Base-by-base conservation (phyloP, 768 basidiomycete species). In the Leccinum uliginosum region DNA sequence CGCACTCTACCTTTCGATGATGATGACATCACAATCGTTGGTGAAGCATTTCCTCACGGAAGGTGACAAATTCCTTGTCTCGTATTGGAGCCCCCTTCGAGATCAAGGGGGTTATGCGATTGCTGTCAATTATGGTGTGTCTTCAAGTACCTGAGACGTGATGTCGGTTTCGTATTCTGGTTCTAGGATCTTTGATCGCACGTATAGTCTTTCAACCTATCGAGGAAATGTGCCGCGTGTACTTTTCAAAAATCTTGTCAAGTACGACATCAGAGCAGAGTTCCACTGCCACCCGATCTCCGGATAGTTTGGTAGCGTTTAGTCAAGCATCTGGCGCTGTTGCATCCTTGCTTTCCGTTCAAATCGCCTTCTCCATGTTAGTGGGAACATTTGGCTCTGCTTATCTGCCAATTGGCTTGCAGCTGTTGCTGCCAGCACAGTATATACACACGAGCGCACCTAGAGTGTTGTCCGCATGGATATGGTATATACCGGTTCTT, bases 41-140 rank as follows among this genome's bases (percentile, higher is more conserved):
- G 78, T 98, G 60, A 99, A 99, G 70, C 97, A 98, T 70, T 82
- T 98, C 60, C 76, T 99, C 26, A 98, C 96, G 0, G 97, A 98
- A 67, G 93, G 92, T 4, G 97, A 99, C 71, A 93, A 97, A 65
- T 75, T 98, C 45, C 80, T 96, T 11, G 78, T 99, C 17, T 91
- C 91, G 0, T 83, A 82, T 68, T 84, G 92, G 65, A 93, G 93
- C 57, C 85, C 89, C 29, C 74, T 96, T 50, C 77, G 84, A 47
- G 89, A 95, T 68, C 94, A 98, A 72, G 96, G 93, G 4, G 95
- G 93, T 2, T 98, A 97, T 70, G 96, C 95, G 0, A 78, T 98
- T 12, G 96, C 97, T 12, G 87, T 89, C 38, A 98, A 98, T 71
- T 99, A 98, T 68, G 97, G 96, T 91, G 52, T 50, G 82, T 68